These are phyloP conservation scores for Bruguiera gymnorhiza DNA, from an alignment of 345 rosid genomes.

Conservation along the genomic window DNA sequence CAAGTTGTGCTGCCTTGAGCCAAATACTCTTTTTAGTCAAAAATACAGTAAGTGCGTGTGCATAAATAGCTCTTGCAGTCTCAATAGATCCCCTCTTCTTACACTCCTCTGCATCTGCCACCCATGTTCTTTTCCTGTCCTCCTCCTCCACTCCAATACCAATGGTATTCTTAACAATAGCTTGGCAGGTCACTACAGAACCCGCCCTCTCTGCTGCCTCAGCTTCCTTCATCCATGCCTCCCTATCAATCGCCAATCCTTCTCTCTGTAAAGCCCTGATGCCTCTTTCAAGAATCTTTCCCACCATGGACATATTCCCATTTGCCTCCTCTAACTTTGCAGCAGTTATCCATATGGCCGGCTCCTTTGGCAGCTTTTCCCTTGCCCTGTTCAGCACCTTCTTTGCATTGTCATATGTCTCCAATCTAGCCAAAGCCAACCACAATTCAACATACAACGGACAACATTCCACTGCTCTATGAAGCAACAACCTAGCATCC, in stretches of 20 bases:
- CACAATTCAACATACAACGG: conserved; percentile 86
- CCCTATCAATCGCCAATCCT: conserved; percentile 82
- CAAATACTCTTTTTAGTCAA: conserved; percentile 95
- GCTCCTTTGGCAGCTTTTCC: conserved; percentile 70
- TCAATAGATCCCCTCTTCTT: conserved; percentile 85
- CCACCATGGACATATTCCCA: conserved; percentile 73
- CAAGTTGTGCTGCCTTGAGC: conserved; percentile 93
- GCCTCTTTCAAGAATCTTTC: conserved; percentile 88
- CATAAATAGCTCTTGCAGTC: conserved; percentile 89
- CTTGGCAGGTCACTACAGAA: conserved; percentile 79
- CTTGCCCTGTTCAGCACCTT: conserved; percentile 77
- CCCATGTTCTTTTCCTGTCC: conserved; percentile 97
- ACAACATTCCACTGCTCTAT: conserved; percentile 93
- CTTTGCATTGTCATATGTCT: conserved; percentile 70
- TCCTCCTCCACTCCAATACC: conserved; percentile 94
- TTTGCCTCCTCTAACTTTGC: conserved; percentile 96
- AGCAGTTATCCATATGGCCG: conserved; percentile 90
- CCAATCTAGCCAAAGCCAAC: conserved; percentile 84
- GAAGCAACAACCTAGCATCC: conserved; percentile 72
- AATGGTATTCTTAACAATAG: conserved; percentile 65
- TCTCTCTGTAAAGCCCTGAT: conserved; percentile 78
- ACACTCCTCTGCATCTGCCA: conserved; percentile 97
- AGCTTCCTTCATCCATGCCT: conserved; percentile 93
- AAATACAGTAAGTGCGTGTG: conserved; percentile 76
- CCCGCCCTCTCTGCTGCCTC: conserved; percentile 89